A percentile compares a stretch with the other conserved stretches of the same genome.
phyloP scores from a whole-genome alignment of 169 alveolate genomes.

The Theileria parva region DNA sequence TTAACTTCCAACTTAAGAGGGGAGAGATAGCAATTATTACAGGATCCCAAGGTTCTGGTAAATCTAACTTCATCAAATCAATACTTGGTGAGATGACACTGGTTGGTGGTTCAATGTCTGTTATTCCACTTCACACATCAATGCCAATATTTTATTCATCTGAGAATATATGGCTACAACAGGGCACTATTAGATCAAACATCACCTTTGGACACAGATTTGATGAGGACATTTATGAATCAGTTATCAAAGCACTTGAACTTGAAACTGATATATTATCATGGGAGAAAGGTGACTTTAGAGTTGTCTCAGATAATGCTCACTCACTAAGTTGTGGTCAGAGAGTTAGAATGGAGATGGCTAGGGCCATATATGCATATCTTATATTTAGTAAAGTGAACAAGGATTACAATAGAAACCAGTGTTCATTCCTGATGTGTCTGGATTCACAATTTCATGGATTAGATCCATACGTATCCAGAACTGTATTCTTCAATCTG shows the following conservation, averaged over 20 bases:
- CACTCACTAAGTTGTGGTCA: constrained; percentile 88
- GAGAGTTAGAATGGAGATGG: constrained; percentile 88
- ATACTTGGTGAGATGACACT: constrained; percentile 63
- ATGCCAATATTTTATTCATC: constrained; percentile 66
- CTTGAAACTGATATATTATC: constrained; percentile 39
- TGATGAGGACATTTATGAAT: constrained; percentile 38
- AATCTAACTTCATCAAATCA: constrained; percentile 53
- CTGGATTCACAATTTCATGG: constrained; percentile 70
- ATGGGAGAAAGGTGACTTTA: constrained; percentile 63
- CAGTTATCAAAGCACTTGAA: constrained; percentile 32
- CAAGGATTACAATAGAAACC: constrained; percentile 26
- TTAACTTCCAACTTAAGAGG: neutral
- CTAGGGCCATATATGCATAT: constrained; percentile 87
- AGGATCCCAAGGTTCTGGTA: constrained; percentile 29
- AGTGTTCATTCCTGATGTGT: constrained; percentile 55
- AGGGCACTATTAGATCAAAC: constrained; percentile 48
- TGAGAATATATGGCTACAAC: constrained; percentile 53
- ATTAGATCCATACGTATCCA: constrained; percentile 67
- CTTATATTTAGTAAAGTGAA: constrained; percentile 55
- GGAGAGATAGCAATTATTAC: neutral
- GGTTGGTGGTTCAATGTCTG: constrained; percentile 64
- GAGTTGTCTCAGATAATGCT: constrained; percentile 58
- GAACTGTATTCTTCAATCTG: constrained; percentile 64
- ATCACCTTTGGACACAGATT: constrained; percentile 41
- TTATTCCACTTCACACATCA: constrained; percentile 39